Percentiles rank a stretch among this genome's conserved stretches.
Conservation (phyloP, 768 basidiomycete genomes). For the Baorangia bicolor region DNA sequence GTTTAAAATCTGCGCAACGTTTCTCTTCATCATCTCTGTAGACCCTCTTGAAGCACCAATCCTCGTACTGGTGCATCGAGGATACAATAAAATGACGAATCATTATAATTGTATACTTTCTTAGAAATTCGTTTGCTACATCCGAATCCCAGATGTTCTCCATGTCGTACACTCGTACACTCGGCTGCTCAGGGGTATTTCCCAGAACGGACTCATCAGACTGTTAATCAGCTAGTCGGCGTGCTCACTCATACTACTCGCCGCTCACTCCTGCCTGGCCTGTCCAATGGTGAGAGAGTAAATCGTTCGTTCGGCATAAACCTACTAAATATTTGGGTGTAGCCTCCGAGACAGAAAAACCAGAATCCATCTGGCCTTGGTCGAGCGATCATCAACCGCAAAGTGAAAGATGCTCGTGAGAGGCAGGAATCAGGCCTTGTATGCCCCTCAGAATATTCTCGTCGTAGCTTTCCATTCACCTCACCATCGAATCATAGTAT, state of each 20-base stretch:
- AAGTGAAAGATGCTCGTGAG: constrained; percentile 44
- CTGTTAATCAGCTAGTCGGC: constrained; percentile 17
- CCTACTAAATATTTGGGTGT: background rate
- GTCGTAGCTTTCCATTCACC: background rate
- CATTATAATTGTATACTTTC: no score
- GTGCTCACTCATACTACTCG: background rate
- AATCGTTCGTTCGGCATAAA: background rate
- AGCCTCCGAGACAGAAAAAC: constrained; percentile 62
- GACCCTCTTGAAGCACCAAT: background rate
- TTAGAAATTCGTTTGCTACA: background rate
- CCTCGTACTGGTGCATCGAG: background rate
- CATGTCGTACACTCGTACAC: no score
- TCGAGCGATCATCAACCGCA: constrained; percentile 91
- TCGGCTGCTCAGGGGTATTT: constrained; percentile 10
- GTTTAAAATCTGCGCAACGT: background rate
- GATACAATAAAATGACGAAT: background rate
- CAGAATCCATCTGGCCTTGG: constrained; percentile 83
- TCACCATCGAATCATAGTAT: constrained; percentile 47
- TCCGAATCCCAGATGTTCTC: background rate
- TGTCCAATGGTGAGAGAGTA: constrained; percentile 13
- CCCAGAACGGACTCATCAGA: constrained; percentile 7
- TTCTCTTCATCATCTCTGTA: background rate
- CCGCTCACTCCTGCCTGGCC: background rate
- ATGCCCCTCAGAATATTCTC: constrained; percentile 25
- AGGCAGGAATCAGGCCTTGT: constrained; percentile 58